Percentiles rank a stretch among this genome's conserved stretches.
phyloP scores from a whole-genome alignment of 257 asterid species.

The Nicotiana attenuata region DNA sequence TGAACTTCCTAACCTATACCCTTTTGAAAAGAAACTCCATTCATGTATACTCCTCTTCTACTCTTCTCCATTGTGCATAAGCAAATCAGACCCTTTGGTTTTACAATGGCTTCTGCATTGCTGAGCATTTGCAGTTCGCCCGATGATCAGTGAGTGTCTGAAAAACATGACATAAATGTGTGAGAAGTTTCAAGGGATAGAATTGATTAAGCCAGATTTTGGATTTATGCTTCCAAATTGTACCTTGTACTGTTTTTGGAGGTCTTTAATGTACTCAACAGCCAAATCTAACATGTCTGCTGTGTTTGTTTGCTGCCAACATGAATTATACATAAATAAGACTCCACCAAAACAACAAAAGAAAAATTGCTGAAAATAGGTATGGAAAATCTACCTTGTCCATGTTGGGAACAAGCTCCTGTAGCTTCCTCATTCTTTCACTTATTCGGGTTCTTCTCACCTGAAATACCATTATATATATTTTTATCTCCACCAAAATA shows the following conservation, averaged over 20 bases:
- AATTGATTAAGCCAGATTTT: background rate
- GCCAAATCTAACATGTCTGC: slow-evolving; percentile 94
- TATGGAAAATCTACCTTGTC: slow-evolving; percentile 49
- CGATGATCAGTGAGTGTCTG: slow-evolving; percentile 56
- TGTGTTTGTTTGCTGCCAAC: slow-evolving; percentile 85
- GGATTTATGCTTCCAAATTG: background rate
- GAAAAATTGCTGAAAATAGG: slow-evolving; percentile 13
- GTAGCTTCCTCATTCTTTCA: slow-evolving; percentile 88
- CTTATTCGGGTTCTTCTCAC: slow-evolving; percentile 84
- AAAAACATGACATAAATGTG: slow-evolving; percentile 7
- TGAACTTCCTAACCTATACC: background rate
- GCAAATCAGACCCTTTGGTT: slow-evolving; percentile 23
- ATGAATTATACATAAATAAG: background rate
- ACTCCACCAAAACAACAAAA: background rate
- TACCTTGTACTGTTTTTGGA: slow-evolving; percentile 82
- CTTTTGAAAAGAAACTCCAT: slow-evolving; percentile 2
- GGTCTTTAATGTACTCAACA: slow-evolving; percentile 78
- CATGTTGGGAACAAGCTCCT: slow-evolving; percentile 94
- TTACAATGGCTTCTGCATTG: slow-evolving; percentile 28
- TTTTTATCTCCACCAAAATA: background rate
- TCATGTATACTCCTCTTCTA: background rate
- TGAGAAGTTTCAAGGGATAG: background rate
- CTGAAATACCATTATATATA: slow-evolving; percentile 28
- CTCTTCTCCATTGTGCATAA: slow-evolving; percentile 13
- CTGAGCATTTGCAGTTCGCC: slow-evolving; percentile 66